Conservation (phyloP, 169 alveolate species). For the Toxoplasma gondii region DNA sequence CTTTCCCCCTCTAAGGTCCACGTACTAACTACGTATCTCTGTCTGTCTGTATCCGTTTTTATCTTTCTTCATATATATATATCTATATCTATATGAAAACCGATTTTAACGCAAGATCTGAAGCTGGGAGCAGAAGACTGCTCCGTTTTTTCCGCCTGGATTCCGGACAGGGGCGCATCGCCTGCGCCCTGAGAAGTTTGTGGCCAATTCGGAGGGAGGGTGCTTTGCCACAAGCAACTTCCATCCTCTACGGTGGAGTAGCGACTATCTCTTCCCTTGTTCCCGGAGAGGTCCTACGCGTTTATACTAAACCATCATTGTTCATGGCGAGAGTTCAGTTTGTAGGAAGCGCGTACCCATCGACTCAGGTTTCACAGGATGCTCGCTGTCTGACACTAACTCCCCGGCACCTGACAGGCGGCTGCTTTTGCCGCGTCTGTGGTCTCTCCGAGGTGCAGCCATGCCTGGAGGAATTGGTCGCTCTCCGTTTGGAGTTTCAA, state of each 20-base stretch:
- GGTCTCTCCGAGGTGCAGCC: background rate
- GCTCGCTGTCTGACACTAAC: background rate
- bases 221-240: too few relatives aligned
- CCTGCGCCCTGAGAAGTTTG: too few relatives aligned
- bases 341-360: background rate
- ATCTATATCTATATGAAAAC: background rate
- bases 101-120: background rate
- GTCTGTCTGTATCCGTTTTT: background rate
- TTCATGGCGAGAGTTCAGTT: background rate
- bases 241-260: too few relatives aligned
- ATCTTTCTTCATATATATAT: background rate
- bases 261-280: too few relatives aligned
- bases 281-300: too few relatives aligned
- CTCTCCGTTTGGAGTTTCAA: background rate
- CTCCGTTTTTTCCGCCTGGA: too few relatives aligned
- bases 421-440: background rate
- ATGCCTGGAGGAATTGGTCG: background rate
- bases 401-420: background rate
- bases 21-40: too few relatives aligned
- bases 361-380: background rate
- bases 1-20: too few relatives aligned
- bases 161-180: too few relatives aligned
- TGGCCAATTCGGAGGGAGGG: too few relatives aligned
- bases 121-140: too few relatives aligned
- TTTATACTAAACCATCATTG: too few relatives aligned